Evolutionary conservation across 2,329 filamentous ascomycete species (phyloP).

Genomic region (Claviceps capensis): DNA sequence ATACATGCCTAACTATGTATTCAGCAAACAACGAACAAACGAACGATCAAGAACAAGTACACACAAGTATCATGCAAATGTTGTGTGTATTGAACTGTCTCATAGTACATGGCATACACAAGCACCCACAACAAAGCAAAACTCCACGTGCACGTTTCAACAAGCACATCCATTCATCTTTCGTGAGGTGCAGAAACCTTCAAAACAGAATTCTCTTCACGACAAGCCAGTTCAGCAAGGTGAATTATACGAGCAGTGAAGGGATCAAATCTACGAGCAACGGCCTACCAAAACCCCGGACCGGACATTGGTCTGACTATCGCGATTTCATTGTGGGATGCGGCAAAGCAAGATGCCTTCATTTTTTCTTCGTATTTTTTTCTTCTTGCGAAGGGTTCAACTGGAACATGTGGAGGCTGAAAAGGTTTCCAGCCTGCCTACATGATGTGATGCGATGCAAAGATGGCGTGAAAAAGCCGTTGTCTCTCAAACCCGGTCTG

Average conservation of each 20-base stretch:
- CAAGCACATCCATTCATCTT: not conserved
- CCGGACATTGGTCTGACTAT: no score
- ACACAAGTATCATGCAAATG: no score
- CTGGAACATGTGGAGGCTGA: not conserved
- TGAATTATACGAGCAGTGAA: not conserved
- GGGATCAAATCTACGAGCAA: not conserved
- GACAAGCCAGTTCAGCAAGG: not conserved
- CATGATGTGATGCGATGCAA: not conserved
- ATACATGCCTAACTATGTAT: no score
- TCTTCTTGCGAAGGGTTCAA: not conserved
- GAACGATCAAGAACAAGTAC: no score
- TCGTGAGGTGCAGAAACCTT: no score
- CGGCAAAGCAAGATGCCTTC: not conserved
- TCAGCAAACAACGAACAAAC: no score
- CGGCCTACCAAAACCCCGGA: not conserved
- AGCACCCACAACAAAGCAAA: not conserved
- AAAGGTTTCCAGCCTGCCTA: not conserved
- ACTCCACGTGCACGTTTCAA: not conserved
- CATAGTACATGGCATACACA: no score
- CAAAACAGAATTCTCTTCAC: not conserved
- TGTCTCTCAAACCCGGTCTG: no score
- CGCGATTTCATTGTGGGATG: not conserved
- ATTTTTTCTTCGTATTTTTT: not conserved
- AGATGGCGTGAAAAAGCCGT: not conserved
- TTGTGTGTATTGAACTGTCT: no score